phyloP scores from a whole-genome alignment of 768 basidiomycete genomes.

The Mycena vitilis region DNA sequence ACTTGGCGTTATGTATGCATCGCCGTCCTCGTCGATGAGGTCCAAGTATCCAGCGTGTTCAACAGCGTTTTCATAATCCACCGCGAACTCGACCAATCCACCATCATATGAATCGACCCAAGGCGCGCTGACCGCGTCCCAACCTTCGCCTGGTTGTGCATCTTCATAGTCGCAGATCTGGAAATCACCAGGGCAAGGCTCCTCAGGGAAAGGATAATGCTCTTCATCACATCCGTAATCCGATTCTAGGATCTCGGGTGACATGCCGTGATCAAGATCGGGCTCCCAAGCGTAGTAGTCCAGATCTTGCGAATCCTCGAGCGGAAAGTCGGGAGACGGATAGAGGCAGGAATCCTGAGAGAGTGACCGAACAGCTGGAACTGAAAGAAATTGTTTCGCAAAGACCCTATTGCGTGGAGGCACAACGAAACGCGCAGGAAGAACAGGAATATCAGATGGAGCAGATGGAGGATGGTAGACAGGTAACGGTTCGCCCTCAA shows the following conservation, averaged over 20 bases:
- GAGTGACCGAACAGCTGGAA: conserved; percentile 3
- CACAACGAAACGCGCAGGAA: conserved; percentile 11
- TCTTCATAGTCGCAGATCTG: conserved; percentile 3
- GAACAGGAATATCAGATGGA: background rate
- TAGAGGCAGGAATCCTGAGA: conserved; percentile 2
- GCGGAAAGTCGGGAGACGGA: background rate
- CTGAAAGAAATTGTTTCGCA: conserved; percentile 20
- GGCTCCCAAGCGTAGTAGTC: background rate
- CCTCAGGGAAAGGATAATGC: background rate
- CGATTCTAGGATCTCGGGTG: background rate
- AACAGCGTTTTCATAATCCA: conserved; percentile 1
- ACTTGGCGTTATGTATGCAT: conserved; percentile 1
- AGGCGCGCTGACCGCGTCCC: background rate
- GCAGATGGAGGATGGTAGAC: background rate
- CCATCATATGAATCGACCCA: conserved; percentile 20
- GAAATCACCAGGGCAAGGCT: background rate
- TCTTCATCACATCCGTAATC: conserved; percentile 5
- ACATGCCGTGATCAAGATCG: background rate
- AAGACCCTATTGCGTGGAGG: conserved; percentile 26
- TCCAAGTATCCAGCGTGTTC: conserved; percentile 14
- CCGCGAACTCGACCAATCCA: conserved; percentile 18
- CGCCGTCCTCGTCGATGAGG: background rate
- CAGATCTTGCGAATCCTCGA: background rate
- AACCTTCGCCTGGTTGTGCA: background rate
- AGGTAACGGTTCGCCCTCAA: too few species aligned